Evolutionary conservation across 73 alveolate species (phyloP).

Genomic region (Symbiodinium pilosum): DNA sequence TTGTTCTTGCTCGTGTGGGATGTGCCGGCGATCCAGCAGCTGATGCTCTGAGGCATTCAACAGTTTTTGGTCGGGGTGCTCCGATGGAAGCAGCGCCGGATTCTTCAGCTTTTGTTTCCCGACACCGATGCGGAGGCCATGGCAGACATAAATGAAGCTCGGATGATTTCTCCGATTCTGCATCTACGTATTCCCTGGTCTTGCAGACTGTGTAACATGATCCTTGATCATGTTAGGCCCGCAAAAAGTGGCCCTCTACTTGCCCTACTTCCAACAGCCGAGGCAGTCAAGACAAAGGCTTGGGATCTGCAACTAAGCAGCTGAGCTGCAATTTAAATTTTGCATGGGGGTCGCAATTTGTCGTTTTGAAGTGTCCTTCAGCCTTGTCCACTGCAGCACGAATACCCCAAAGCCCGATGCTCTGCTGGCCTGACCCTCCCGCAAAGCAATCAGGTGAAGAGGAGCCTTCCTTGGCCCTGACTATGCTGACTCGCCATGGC

Average conservation of each 20-base stretch:
- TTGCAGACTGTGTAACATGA: not conserved
- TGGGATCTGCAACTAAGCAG: not conserved
- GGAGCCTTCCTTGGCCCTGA: constrained; percentile 35
- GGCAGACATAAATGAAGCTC: not conserved
- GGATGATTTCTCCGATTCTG: not conserved
- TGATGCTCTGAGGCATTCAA: constrained; percentile 23
- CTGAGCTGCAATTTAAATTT: not conserved
- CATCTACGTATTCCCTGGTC: not conserved
- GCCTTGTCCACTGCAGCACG: no score
- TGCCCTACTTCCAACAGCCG: no score
- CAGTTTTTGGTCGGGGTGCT: constrained; percentile 58
- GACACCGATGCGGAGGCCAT: not conserved
- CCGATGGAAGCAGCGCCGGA: constrained; percentile 90
- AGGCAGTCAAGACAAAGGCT: constrained; percentile 34
- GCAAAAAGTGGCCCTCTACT: not conserved
- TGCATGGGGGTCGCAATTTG: no score
- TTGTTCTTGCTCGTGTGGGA: no score
- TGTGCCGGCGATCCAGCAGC: not conserved
- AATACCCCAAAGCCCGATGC: no score
- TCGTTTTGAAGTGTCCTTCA: no score
- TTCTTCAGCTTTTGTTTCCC: not conserved
- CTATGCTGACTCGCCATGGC: constrained; percentile 47
- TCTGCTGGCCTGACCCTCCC: no score
- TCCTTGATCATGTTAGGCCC: not conserved
- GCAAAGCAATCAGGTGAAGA: not conserved